Base-by-base conservation (phyloP, 176 grass and related monocot species). In the Hordeum vulgare region DNA sequence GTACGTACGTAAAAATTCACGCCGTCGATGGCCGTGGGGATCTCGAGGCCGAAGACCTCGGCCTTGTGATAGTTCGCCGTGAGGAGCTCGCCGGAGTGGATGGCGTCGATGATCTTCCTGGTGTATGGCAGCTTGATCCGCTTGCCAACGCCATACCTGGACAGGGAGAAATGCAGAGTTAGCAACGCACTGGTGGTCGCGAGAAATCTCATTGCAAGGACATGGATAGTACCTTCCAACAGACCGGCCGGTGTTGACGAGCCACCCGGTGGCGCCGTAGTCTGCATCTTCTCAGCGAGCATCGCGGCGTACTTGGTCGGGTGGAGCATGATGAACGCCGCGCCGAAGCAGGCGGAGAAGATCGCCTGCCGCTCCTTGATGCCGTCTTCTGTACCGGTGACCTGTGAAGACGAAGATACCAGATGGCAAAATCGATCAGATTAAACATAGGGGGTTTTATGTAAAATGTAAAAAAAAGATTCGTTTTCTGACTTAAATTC, bases 261-360 rank as follows among this genome's bases (percentile, higher is more conserved):
- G 96, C 96, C 96, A 96, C 74, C 81, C 96, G 8, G 96, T 99
- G 82, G 96, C 96, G 73, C 96, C 93, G 3, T 99, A 89, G 80
- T 94, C 84, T 99, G 96, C 96, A 99, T 99, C 86, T 99, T 99
- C 72, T 99, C 91, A 24, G 96, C 93, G n/a, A 99, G 91, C 96
- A 99, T 96, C 23, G 96, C 93, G 13, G 93, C 96, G 67, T 99
- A 99, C 87, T 90, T 96, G 29, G 96, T 96, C 4, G 96, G 96
- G 80, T 99, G 96, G 54, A 99, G 96, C 96, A 96, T 99, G 73
- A 99, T 96, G 86, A 99, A 99, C 10, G 96, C 96, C 4, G 96
- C 96, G 6, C 96, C 96, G 56, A 99, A 99, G 87, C 96, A 99
- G 5, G 96, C 96, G 2, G 96, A 99, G 81, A 99, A 99, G 35